phyloP scores from a whole-genome alignment of 192 early-diverging fungal genomes.

The Gigaspora rosea region DNA sequence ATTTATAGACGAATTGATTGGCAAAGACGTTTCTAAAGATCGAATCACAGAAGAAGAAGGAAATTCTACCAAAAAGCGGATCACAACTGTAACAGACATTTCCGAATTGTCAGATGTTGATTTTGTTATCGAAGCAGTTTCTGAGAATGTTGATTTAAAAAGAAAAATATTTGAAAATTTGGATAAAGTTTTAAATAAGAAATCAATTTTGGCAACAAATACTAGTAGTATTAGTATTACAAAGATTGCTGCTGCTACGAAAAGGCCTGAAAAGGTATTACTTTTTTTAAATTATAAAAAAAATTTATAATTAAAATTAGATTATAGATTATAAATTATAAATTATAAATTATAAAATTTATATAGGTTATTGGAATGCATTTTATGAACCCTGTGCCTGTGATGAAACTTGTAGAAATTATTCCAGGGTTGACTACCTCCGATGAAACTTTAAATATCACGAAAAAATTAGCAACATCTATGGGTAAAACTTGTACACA shows the following conservation, averaged over 20 bases:
- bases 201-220: slow-evolving; percentile 92
- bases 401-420: slow-evolving; percentile 96
- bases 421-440: slow-evolving; percentile 92
- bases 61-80: slow-evolving; percentile 58
- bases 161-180: slow-evolving; percentile 77
- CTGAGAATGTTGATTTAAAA: slow-evolving; percentile 86
- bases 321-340: too few relatives aligned
- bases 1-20: slow-evolving; percentile 71
- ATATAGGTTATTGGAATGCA: slow-evolving; percentile 95
- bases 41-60: slow-evolving; percentile 80
- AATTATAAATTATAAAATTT: not conserved
- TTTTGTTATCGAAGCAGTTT: slow-evolving; percentile 93
- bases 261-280: slow-evolving; percentile 62
- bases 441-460: slow-evolving; percentile 65
- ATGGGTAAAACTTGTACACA: slow-evolving; percentile 96
- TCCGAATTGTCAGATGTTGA: slow-evolving; percentile 66
- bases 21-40: slow-evolving; percentile 90
- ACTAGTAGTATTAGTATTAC: slow-evolving; percentile 98
- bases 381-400: slow-evolving; percentile 98
- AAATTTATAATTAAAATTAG: not conserved
- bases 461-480: slow-evolving; percentile 70
- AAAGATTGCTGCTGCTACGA: slow-evolving; percentile 93
- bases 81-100: slow-evolving; percentile 63
- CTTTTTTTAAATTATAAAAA: not conserved
- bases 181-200: slow-evolving; percentile 59